These are phyloP conservation scores for Talaromyces sp. DNA, from an alignment of 2,329 filamentous ascomycete species.

Conservation along the genomic window DNA sequence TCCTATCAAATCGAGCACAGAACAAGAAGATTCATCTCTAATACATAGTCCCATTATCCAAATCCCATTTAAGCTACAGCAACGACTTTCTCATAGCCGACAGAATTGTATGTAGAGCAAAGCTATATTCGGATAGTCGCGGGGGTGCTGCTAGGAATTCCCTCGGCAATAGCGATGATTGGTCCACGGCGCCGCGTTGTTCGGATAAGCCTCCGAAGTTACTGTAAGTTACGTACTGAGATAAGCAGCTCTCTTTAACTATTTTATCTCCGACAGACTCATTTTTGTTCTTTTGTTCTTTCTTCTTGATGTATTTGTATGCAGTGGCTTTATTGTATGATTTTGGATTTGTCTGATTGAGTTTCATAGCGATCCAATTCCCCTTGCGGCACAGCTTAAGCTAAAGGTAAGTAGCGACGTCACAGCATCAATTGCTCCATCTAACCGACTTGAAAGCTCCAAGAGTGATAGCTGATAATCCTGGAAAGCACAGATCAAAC, in stretches of 20 bases:
- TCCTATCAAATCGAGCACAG: neutral
- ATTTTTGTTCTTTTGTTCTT: neutral
- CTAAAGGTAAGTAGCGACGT: neutral
- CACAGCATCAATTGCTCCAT: neutral
- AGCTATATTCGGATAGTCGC: neutral
- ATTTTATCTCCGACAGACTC: no score
- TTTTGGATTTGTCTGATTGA: neutral
- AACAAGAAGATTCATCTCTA: no score
- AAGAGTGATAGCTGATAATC: neutral
- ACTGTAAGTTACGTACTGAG: no score
- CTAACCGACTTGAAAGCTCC: neutral
- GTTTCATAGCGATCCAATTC: no score
- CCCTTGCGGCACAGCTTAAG: neutral
- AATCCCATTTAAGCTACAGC: neutral
- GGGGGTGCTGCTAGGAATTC: neutral
- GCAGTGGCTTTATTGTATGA: neutral
- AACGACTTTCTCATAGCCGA: neutral
- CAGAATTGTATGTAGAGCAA: no score
- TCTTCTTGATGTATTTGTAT: neutral
- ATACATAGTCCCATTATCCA: no score
- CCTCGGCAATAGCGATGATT: neutral
- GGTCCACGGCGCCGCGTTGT: neutral
- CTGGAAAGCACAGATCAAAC: neutral
- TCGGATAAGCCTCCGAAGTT: neutral
- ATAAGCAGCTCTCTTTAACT: no score